A percentile compares a stretch with the other conserved stretches of the same genome.
These are phyloP conservation scores for Murraya paniculata DNA, from an alignment of 345 rosid genomes.

Conservation along the genomic window DNA sequence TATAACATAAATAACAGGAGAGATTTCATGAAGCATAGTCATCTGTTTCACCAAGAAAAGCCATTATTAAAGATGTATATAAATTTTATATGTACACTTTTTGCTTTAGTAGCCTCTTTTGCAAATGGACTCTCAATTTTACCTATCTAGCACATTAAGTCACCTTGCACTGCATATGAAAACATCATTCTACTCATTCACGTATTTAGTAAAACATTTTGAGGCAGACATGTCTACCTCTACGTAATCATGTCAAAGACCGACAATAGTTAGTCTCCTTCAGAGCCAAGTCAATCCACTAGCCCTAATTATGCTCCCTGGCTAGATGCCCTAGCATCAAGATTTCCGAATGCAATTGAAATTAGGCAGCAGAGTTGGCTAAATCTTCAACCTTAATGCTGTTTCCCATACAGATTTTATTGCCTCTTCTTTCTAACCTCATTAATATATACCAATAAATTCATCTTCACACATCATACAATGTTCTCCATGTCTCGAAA, in stretches of 20 bases:
- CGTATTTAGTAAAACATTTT: background rate
- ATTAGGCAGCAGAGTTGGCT: background rate
- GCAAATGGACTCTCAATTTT: background rate
- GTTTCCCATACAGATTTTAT: too few relatives aligned
- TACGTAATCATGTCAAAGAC: background rate
- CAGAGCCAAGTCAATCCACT: background rate
- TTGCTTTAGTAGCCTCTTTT: background rate
- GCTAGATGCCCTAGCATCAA: background rate
- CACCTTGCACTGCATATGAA: background rate
- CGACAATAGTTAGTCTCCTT: background rate
- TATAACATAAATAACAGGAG: background rate
- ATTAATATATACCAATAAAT: background rate
- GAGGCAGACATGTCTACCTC: background rate
- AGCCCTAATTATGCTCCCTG: background rate
- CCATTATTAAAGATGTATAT: background rate
- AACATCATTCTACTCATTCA: background rate
- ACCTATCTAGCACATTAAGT: background rate
- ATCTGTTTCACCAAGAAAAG: background rate
- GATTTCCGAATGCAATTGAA: background rate
- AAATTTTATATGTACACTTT: background rate
- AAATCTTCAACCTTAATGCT: background rate
- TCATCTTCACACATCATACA: background rate
- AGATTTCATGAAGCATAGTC: background rate
- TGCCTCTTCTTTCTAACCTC: background rate
- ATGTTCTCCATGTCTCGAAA: background rate